Base-by-base conservation (phyloP, 768 basidiomycete species). In the Suillus brevipes region DNA sequence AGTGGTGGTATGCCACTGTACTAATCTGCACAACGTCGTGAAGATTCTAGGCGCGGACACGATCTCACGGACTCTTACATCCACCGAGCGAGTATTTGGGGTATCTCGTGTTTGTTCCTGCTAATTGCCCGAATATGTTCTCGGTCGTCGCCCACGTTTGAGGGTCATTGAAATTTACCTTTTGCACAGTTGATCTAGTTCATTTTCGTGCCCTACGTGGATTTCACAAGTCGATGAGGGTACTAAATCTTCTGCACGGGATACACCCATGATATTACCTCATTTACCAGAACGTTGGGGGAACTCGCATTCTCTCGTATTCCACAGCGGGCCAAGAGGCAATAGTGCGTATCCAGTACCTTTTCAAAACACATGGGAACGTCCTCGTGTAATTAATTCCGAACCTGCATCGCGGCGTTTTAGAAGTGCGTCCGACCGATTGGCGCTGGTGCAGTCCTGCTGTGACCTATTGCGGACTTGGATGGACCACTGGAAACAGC, bases 51-150 rank as follows among this genome's bases (percentile, higher is more conserved):
- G 56, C 62, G 28, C 61, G 72, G 74, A 70, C 66, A 74, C 68
- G 69, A 75, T 72, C 65, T 63, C 78, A 68, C 49, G 49, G 70
- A 78, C 56, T 52, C 63, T 67, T 62, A 80, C 80, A 64, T 79
- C 78, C 52, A 77, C 82, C 52, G 83, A 85, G 70, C 80, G 75
- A 67, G 78, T 79, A 63, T 81, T 82, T 71, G 83, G 82, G 52
- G 78, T 77, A 63, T 77, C 74, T 45, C 76, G 76, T 60, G 40
- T 68, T 73, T 57, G 64, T 77, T 18, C 70, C 72, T 73, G 45
- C 70, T 77, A 47, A n/a, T 28, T 42, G 74, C 76, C 55, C 67
- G 72, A 66, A 74, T 78, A 64, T 61, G 73, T 67, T 25, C 31
- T 40, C 18, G 47, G 60, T 36, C 53, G 34, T 36, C 31, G 31